Base-by-base conservation (phyloP, 495 filamentous ascomycete species). In the Aspergillus sclerotiicarbonarius region DNA sequence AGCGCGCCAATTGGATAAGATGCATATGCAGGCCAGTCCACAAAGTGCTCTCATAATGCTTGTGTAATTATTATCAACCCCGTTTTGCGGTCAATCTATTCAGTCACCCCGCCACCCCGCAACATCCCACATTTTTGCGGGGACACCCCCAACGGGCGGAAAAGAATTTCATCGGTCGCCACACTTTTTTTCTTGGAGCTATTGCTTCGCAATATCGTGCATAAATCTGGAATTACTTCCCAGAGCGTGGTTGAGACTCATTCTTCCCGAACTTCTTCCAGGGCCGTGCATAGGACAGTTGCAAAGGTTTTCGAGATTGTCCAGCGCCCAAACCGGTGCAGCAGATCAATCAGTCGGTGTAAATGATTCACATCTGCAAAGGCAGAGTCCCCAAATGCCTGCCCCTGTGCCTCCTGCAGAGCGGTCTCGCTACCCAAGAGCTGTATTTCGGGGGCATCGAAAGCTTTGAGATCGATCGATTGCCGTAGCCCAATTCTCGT, bases 301-400 rank as follows among this genome's bases (percentile, higher is more conserved):
- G 71, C 62, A 61, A 72, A 74, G 25, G 68, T 61, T 21, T 64
- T 60, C 2, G 70, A 67, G 46, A 74, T 72, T 18, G 58, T 66
- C 71, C 71, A 74, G 25, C 72, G 65, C 1, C 70, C 70, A 55
- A 71, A 65, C 12, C 70, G 62, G 20, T 62, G 60, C 12, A 74
- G 56, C n/a, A 74, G 56, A 50, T 73, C 71, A 50, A 68, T 68
- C 18, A 71, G 47, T 1, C 65, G 54, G 51, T 65, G 66, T 8
- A 71, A 20, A 21, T 65, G 57, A 31, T 62, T 58, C 12, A 62
- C 46, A 18, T 61, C 59, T 0, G 61, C 46, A 56, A 58, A 45
- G 2, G 51, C 48, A 21, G 58, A 49, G 8, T 52, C 35, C 9
- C 48, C 56, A 25, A 43, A 51, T 6, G 25, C 53, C 20, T 62